A percentile compares a stretch with the other conserved stretches of the same genome.
These are phyloP conservation scores for Croton setiger DNA, from an alignment of 441 rosid species.

Conservation along the genomic window DNA sequence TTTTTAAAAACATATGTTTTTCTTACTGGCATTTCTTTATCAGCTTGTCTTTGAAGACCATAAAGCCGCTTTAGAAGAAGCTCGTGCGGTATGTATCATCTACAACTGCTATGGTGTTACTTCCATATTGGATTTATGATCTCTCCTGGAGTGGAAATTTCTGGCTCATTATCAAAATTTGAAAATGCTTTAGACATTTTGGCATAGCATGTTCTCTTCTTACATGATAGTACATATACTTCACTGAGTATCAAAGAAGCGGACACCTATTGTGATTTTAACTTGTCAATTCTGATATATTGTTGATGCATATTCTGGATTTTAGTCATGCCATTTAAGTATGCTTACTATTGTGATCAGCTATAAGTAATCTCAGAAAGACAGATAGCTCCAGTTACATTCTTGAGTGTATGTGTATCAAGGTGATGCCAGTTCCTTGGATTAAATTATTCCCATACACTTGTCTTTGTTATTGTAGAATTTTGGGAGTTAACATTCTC, in stretches of 20 bases:
- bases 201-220: not conserved
- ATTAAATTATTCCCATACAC: not conserved
- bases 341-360: not conserved
- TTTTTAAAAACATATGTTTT: constrained; percentile 19
- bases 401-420: not conserved
- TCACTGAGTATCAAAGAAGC: not conserved
- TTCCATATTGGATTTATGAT: not conserved
- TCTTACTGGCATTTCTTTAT: constrained; percentile 30
- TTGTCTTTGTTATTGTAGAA: not conserved
- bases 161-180: not conserved
- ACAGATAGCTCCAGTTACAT: not conserved
- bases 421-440: constrained; percentile 4
- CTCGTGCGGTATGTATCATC: constrained; percentile 57
- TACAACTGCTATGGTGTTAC: constrained; percentile 15
- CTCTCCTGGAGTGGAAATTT: constrained; percentile 5
- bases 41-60: constrained; percentile 94
- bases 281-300: not conserved
- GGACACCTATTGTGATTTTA: not conserved
- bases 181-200: not conserved
- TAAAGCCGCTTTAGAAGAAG: constrained; percentile 97
- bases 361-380: not conserved
- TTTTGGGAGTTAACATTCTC: not conserved
- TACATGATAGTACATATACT: not conserved
- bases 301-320: not conserved
- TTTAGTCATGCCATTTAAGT: not conserved